Conservation (phyloP, 768 basidiomycete genomes). For the Termitomyces sp. region DNA sequence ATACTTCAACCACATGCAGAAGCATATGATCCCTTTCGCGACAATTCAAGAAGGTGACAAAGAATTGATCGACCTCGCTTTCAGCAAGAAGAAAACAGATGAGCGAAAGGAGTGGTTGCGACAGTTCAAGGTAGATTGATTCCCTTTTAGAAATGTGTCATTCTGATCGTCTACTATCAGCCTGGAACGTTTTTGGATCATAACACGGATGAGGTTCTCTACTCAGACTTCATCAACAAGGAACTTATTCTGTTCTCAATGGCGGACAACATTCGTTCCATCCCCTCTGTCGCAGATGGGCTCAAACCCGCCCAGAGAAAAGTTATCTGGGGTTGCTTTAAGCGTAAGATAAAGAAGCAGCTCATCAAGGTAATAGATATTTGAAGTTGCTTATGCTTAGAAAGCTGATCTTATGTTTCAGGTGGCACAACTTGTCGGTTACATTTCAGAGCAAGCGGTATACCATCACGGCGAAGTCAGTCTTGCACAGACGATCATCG, state of each 20-base stretch:
- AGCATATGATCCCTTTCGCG: conserved; percentile 93
- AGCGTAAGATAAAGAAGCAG: conserved; percentile 86
- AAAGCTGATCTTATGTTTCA: conserved; percentile 20
- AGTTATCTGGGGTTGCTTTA: conserved; percentile 95
- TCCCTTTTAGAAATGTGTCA: neutral
- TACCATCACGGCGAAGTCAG: conserved; percentile 97
- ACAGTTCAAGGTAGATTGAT: conserved; percentile 68
- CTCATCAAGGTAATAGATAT: conserved; percentile 82
- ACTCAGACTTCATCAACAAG: conserved; percentile 95
- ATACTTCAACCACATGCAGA: conserved; percentile 90
- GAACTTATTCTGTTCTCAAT: conserved; percentile 98
- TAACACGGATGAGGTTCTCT: conserved; percentile 78
- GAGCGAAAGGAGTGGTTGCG: conserved; percentile 98
- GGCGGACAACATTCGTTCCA: conserved; percentile 98
- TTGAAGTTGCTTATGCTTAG: neutral
- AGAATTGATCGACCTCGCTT: conserved; percentile 92
- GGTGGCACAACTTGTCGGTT: conserved; percentile 95
- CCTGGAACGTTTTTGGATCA: conserved; percentile 95
- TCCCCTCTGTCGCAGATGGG: conserved; percentile 91
- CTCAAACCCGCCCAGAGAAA: conserved; percentile 98
- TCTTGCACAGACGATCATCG: conserved; percentile 87
- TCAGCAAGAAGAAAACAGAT: conserved; percentile 99
- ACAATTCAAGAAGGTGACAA: conserved; percentile 77
- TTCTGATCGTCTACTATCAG: conserved; percentile 31
- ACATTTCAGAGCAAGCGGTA: conserved; percentile 88